Base-by-base conservation (phyloP, 2,329 filamentous ascomycete genomes). In the Ustilaginoidea virens region DNA sequence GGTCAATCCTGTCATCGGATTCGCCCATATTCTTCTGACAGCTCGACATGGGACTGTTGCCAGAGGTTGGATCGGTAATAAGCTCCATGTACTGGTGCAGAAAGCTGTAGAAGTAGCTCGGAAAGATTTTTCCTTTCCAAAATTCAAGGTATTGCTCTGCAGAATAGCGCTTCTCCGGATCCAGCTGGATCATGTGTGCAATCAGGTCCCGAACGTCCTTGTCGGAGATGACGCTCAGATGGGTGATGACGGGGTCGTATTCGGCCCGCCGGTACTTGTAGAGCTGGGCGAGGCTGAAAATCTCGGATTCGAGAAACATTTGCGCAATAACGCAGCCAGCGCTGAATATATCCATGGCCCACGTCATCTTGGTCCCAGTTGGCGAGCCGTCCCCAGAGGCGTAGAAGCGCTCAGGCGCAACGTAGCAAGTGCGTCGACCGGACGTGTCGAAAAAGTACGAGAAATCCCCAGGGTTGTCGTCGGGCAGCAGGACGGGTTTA, bases 321-420 rank as follows among this genome's bases (percentile, higher is more conserved):
- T 98, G 90, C 2, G 90, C 90, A 44, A 98, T 92, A 22, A 96
- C 86, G 49, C 92, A 98, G 6, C 90, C 90, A 14, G 79, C 80
- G 51, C 90, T 96, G 59, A 98, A 98, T 20, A 98, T 78, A 49
- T 98, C 90, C 92, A 98, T 98, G 21, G 90, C 87, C 86, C 87
- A 94, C 4, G 66, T 74, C 44, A 74, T 55, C 57, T 71, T 60
- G 49, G 70, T 51, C 31, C 61, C 53, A 21, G 64, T 68, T 27
- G 76, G 69, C 5, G 73, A 66, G 13, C 72, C 66, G 39, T 78
- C 70, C 14, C 74, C 76, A 3, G 77, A 65, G 4, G 73, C 71
- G 12, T 90, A 63, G 48, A 98, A 98, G 23, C 90, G 68, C 51
- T 98, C 92, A 1, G 90, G 90, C 0, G 92, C 92, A 17, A 98